Base-by-base conservation (phyloP, 2,329 filamentous ascomycete genomes). In the Clonostachys byssicola region DNA sequence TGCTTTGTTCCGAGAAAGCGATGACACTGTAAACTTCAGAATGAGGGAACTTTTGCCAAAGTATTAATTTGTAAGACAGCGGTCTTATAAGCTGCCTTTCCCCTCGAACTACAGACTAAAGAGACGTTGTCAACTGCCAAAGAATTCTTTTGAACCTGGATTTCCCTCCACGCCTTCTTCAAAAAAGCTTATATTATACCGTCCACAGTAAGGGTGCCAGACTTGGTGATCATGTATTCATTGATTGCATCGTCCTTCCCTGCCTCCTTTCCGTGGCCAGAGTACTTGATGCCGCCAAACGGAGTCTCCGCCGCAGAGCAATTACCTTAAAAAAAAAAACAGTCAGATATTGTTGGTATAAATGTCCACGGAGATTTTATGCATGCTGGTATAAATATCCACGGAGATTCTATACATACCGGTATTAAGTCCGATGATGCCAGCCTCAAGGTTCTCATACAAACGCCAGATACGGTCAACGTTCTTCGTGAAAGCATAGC, bases 401-500 rank as follows among this genome's bases (percentile, higher is more conserved):
- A 4, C 10, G 3, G 23, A 30, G 23, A 14, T 16, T 4, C 16
- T 12, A 6, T 30, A 42, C 40, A 36, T 23, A 38, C 46, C 46
- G 4, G 64, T 62, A 34, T 68, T 69, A 75, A 67, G 49, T 12
- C 63, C 63, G 43, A 67, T 55, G 61, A 66, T 66, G 13, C 65
- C 63, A n/a, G 60, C 65, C 45, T 85, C 77, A 30, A 85, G 62
- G 17, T 62, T 66, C 51, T 74, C 72, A 23, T 68, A 68, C 34
- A 76, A 61, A 34, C 70, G 62, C 62, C 66, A 72, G 18, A 66
- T 56, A 5, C 71, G 56, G 40, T 62, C 61, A n/a, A 70, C 55
- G 54, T 74, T 60, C 49, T 63, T 62, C 40, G 66, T 85, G 66
- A 83, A 89, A 65, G 88, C 87, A 64, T 89, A 89, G 4, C 83